Evolutionary conservation across 2,329 filamentous ascomycete genomes (phyloP).

Genomic region (Penicillium corylophilum): DNA sequence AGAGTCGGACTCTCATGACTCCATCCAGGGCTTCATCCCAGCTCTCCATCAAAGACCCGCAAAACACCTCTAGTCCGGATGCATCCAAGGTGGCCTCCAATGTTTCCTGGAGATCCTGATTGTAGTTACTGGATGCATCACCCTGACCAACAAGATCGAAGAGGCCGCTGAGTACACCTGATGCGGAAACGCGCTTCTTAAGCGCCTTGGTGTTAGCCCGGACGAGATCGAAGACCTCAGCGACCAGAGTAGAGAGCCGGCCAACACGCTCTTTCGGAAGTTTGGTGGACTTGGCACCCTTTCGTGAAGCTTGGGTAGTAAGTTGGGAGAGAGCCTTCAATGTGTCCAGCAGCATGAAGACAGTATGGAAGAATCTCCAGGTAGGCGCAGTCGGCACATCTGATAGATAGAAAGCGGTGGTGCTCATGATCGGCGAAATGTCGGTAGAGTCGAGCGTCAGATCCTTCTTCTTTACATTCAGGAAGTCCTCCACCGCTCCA

Average conservation of each 20-base stretch:
- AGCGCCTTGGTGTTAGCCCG: slow-evolving; percentile 37
- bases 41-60: slow-evolving; percentile 47
- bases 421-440: slow-evolving; percentile 21
- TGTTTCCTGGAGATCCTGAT: slow-evolving; percentile 27
- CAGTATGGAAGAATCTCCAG: slow-evolving; percentile 44
- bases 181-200: slow-evolving; percentile 38
- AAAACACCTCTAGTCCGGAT: slow-evolving; percentile 43
- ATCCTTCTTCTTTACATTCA: slow-evolving; percentile 26
- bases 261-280: slow-evolving; percentile 37
- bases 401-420: slow-evolving; percentile 28
- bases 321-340: slow-evolving; percentile 41
- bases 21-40: slow-evolving; percentile 49
- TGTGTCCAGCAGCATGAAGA: slow-evolving; percentile 41
- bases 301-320: slow-evolving; percentile 30
- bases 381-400: slow-evolving; percentile 33
- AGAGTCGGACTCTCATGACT: slow-evolving; percentile 34
- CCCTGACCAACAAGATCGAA: slow-evolving; percentile 39
- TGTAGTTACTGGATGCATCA: slow-evolving; percentile 21
- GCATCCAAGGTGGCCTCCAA: slow-evolving; percentile 39
- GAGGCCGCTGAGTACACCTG: slow-evolving; percentile 44
- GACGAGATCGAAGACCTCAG: slow-evolving; percentile 34
- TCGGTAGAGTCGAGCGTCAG: slow-evolving; percentile 22
- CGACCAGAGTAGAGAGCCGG: slow-evolving; percentile 24
- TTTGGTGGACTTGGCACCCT: slow-evolving; percentile 31
- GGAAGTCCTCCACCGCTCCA: slow-evolving; percentile 31